Percentiles rank a stretch among this genome's conserved stretches.
Conservation (phyloP, 495 filamentous ascomycete species). For the Daldinia loculata region DNA sequence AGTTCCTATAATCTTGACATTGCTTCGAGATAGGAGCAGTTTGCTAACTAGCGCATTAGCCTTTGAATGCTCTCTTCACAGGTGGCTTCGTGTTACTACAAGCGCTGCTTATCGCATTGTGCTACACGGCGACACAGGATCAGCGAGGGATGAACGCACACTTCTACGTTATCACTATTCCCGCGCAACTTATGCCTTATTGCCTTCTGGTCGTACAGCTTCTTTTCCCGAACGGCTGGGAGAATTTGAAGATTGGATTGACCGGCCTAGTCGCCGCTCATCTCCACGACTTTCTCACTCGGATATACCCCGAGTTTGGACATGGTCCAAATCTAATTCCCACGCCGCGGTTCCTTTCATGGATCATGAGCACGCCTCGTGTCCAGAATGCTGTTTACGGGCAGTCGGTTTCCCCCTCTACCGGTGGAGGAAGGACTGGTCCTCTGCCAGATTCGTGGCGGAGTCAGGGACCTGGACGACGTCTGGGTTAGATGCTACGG, state of each 20-base stretch:
- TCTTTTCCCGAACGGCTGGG: slow-evolving; percentile 60
- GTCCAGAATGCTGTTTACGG: slow-evolving; percentile 64
- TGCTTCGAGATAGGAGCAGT: slow-evolving; percentile 6
- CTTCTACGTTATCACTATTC: slow-evolving; percentile 81
- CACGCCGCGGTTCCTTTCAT: slow-evolving; percentile 72
- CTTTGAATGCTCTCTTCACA: slow-evolving; percentile 60
- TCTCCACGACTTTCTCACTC: slow-evolving; percentile 83
- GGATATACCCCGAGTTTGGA: slow-evolving; percentile 84
- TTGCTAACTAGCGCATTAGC: slow-evolving; percentile 50
- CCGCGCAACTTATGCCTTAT: slow-evolving; percentile 76
- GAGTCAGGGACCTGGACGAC: slow-evolving; percentile 69
- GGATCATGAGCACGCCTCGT: slow-evolving; percentile 63
- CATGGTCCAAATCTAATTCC: slow-evolving; percentile 74
- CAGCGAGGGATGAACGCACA: slow-evolving; percentile 73
- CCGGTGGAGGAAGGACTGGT: slow-evolving; percentile 51
- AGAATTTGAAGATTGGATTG: slow-evolving; percentile 61
- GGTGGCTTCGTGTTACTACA: slow-evolving; percentile 64
- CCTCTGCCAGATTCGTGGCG: slow-evolving; percentile 68
- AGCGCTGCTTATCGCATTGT: slow-evolving; percentile 77
- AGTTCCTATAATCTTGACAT: slow-evolving; percentile 4
- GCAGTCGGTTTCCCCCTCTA: slow-evolving; percentile 57
- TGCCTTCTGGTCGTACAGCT: slow-evolving; percentile 76
- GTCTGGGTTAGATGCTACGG: slow-evolving; percentile 61
- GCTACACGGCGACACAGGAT: slow-evolving; percentile 84
- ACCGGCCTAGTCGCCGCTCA: slow-evolving; percentile 84